Percentiles rank a stretch among this genome's conserved stretches.
Evolutionary conservation across 805 yeast genomes (phyloP).

Genomic region (Cephaloascus fragrans): DNA sequence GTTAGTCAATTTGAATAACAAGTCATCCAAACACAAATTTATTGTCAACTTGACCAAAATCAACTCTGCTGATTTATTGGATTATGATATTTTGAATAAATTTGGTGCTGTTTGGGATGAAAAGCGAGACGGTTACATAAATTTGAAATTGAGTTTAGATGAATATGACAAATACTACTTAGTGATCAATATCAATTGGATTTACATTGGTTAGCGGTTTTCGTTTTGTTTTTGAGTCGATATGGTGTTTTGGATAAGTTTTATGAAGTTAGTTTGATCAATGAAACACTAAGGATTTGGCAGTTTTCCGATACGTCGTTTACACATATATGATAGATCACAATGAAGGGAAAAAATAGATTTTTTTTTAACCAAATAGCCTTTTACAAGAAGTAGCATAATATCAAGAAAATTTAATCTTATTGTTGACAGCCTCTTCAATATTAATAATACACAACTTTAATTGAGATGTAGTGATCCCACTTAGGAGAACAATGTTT

Average conservation of each 20-base stretch:
- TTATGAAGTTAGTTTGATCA: too few species aligned
- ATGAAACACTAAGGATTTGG: too few species aligned
- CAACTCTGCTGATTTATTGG: constrained; percentile 8
- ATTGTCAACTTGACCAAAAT: constrained; percentile 34
- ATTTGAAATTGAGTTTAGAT: constrained; percentile 17
- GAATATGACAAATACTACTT: constrained; percentile 1
- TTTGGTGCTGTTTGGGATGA: constrained; percentile 52
- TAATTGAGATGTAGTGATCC: constrained; percentile 4
- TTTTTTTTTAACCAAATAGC: too few species aligned
- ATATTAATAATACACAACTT: constrained; percentile 2
- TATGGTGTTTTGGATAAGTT: too few species aligned
- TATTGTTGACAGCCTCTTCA: not conserved
- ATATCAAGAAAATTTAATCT: too few species aligned
- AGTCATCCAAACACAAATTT: constrained; percentile 49
- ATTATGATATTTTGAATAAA: constrained; percentile 19
- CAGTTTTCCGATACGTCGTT: too few species aligned
- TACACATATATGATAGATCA: too few species aligned
- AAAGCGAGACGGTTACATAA: constrained; percentile 42
- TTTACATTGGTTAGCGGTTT: not conserved
- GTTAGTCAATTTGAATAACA: constrained; percentile 23
- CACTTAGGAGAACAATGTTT: constrained; percentile 4
- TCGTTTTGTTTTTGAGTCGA: not conserved
- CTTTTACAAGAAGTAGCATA: too few species aligned
- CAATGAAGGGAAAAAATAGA: too few species aligned
- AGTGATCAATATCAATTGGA: not conserved